A percentile compares a stretch with the other conserved stretches of the same genome.
These are phyloP conservation scores for Phytophthora palmivora DNA, from an alignment of 352 stramenopile species.

Conservation along the genomic window DNA sequence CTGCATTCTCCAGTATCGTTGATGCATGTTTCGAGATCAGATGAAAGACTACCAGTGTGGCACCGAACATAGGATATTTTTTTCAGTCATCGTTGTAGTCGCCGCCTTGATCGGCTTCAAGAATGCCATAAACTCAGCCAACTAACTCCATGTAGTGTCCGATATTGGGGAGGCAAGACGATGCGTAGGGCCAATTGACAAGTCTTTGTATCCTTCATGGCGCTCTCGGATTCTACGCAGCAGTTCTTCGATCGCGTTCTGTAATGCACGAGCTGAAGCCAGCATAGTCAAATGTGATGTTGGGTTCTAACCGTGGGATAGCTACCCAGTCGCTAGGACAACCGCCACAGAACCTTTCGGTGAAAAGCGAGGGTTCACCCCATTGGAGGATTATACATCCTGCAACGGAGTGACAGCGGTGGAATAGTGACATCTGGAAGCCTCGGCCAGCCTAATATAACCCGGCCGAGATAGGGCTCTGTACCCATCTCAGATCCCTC, in stretches of 20 bases:
- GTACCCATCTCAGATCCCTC: too few species aligned
- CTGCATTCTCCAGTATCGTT: not conserved
- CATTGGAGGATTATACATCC: too few species aligned
- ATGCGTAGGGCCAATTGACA: slow-evolving; percentile 1
- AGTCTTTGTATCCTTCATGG: slow-evolving; percentile 19
- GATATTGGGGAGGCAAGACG: not conserved
- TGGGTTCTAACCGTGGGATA: too few species aligned
- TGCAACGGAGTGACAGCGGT: too few species aligned
- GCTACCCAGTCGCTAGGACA: too few species aligned
- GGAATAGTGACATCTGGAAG: too few species aligned
- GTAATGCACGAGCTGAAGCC: not conserved
- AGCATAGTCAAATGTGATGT: slow-evolving; percentile 7
- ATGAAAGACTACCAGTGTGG: too few species aligned
- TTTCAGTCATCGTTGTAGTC: slow-evolving; percentile 17
- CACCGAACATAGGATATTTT: slow-evolving; percentile 17
- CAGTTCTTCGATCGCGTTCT: not conserved
- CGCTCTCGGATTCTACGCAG: slow-evolving; percentile 5
- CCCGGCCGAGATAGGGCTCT: too few species aligned
- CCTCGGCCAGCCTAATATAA: too few species aligned
- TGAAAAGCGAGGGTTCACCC: too few species aligned
- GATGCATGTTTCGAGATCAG: slow-evolving; percentile 1
- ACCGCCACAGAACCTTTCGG: too few species aligned
- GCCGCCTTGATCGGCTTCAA: slow-evolving; percentile 23
- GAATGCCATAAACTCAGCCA: too few species aligned
- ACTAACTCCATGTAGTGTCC: not conserved